Evolutionary conservation across 176 grass and related monocot species (phyloP), one percentile per base, ranked within the genome.

Genomic region (Tillandsia leiboldiana): DNA sequence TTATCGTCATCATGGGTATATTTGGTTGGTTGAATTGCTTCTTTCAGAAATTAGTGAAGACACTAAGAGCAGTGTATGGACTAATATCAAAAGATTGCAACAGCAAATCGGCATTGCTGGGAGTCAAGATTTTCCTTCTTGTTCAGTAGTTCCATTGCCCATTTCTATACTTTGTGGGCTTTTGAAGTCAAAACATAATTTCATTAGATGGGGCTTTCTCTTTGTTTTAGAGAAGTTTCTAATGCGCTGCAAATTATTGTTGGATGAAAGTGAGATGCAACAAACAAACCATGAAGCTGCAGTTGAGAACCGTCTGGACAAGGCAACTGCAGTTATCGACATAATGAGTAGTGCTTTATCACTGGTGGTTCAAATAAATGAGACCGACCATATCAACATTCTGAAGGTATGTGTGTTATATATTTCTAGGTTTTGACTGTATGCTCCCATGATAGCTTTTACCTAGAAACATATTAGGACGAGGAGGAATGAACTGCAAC

Each of bases 341-440:
- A 79, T 99, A 83, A 99, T 99, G 94, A 90, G 73, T 50, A 86
- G 79, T 79, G 89, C 86, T 77, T 85, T 99, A 71, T 83, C 88
- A 33, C 87, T 99, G 0, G 87, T 99, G 63, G 82, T 87, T 78
- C 93, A 97, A 70, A 90, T 83, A 76, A 99, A 93, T 53, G 94
- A 99, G 79, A 92, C 84, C 22, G 87, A 99, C 57, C 87, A 99
- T 87, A 99, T 93, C 68, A 99, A 91, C 74, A 99, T 99, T 72
- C 81, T 99, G 67, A 99, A 99, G 94, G 94, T 99, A 85, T 61
- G n/a, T 61, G 13, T 20, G 15, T 8, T 23, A n/a, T 61, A 22
- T 61, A 42, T 42, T 42, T 42, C 33, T 42, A 42, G 33, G 33
- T 42, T 42, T 42, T 42, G 33, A 42, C 33, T 7, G 4, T 42